Conservation (phyloP, 2,329 filamentous ascomycete species). For the Metarhizium brunneum region DNA sequence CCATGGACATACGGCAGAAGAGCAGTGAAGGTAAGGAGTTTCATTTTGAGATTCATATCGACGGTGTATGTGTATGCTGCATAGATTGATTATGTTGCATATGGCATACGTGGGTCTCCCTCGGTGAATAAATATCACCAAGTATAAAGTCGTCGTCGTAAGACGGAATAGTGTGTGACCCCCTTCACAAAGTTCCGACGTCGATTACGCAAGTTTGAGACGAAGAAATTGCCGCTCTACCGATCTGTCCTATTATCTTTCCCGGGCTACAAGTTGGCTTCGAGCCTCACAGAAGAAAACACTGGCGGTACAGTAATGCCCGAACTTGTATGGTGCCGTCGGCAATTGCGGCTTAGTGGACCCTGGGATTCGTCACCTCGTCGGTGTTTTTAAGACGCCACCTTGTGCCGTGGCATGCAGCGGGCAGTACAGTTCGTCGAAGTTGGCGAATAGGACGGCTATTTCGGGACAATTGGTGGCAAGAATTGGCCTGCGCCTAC, state of each 20-base stretch:
- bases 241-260: neutral
- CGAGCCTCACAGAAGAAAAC: neutral
- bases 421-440: neutral
- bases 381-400: neutral
- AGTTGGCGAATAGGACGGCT: neutral
- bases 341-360: slow-evolving; percentile 1
- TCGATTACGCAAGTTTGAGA: neutral
- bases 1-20: slow-evolving; percentile 8
- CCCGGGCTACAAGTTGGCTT: neutral
- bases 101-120: neutral
- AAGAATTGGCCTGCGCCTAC: neutral
- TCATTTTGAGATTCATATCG: slow-evolving; percentile 27
- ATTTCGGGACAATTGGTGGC: neutral
- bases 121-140: neutral
- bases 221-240: neutral
- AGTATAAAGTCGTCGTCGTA: neutral
- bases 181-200: neutral
- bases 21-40: slow-evolving; percentile 12
- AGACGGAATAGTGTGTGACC: neutral
- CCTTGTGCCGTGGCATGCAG: neutral
- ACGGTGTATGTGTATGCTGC: neutral
- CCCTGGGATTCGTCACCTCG: slow-evolving; percentile 2
- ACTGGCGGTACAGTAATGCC: neutral
- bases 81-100: neutral
- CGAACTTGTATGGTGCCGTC: neutral